Conservation (phyloP, 345 rosid genomes). For the Aurinia saxatilis region DNA sequence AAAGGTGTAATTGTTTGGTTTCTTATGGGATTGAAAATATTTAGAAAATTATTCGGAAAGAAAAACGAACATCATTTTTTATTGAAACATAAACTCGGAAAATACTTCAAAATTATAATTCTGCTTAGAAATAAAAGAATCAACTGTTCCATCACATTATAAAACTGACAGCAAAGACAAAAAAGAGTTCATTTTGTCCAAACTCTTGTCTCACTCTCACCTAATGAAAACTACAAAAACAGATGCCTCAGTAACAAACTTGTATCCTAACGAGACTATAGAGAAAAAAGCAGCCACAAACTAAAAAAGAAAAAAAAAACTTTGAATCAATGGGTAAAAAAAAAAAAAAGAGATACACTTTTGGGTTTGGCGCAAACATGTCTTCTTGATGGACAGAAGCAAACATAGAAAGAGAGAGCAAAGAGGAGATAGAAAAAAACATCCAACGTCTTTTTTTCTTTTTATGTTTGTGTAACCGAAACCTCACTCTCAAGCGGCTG, state of each 20-base stretch:
- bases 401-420: slow-evolving; percentile 15
- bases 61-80: too few species aligned
- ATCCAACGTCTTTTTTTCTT: slow-evolving; percentile 24
- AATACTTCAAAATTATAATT: not conserved
- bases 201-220: slow-evolving; percentile 24
- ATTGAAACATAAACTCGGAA: not conserved
- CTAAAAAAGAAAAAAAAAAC: not conserved
- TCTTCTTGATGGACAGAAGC: slow-evolving; percentile 25
- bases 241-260: slow-evolving; percentile 13
- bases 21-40: too few species aligned
- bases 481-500: slow-evolving; percentile 34
- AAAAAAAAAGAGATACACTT: slow-evolving; percentile 7
- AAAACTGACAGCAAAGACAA: slow-evolving; percentile 11
- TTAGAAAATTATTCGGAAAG: too few species aligned
- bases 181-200: slow-evolving; percentile 20
- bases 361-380: slow-evolving; percentile 23
- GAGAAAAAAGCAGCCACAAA: not conserved
- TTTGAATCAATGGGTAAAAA: slow-evolving; percentile 10
- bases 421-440: slow-evolving; percentile 10
- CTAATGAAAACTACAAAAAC: slow-evolving; percentile 29
- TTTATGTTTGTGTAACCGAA: slow-evolving; percentile 33
- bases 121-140: slow-evolving; percentile 37
- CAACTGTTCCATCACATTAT: slow-evolving; percentile 33
- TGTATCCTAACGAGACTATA: too few species aligned
- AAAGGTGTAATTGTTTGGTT: too few species aligned